These are phyloP conservation scores for Paramecium biaurelia DNA, from an alignment of 73 alveolate genomes.

Conservation along the genomic window DNA sequence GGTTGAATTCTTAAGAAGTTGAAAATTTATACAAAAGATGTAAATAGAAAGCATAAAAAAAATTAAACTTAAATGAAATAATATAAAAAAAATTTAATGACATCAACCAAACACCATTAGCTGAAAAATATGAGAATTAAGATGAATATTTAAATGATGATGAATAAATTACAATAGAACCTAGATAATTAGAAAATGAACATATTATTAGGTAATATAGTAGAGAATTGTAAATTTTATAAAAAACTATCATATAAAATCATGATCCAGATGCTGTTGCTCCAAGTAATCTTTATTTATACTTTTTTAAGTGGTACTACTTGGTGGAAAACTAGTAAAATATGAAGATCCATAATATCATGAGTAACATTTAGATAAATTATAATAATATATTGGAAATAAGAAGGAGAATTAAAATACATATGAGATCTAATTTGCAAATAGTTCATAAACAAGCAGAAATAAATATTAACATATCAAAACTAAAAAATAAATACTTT, in stretches of 20 bases:
- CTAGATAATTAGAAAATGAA: neutral
- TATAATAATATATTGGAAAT: neutral
- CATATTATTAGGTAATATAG: neutral
- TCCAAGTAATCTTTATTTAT: neutral
- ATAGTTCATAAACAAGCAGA: neutral
- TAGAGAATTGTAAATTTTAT: neutral
- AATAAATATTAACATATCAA: neutral
- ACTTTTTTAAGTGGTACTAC: neutral
- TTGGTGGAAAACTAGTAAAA: constrained; percentile 24
- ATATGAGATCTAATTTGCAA: neutral
- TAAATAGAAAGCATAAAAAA: neutral
- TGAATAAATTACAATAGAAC: neutral
- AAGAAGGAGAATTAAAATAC: neutral
- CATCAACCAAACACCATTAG: neutral
- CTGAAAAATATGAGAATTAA: neutral
- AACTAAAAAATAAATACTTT: neutral
- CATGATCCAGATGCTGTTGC: constrained; percentile 34
- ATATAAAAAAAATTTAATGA: neutral
- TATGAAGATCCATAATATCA: neutral
- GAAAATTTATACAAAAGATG: constrained; percentile 4
- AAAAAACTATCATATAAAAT: constrained; percentile 12
- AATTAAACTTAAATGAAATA: neutral
- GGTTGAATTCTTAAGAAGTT: neutral
- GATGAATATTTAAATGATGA: constrained; percentile 26
- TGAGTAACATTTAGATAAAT: neutral